phyloP scores from a whole-genome alignment of 2,329 filamentous ascomycete species.

The Xylariaceae sp. region DNA sequence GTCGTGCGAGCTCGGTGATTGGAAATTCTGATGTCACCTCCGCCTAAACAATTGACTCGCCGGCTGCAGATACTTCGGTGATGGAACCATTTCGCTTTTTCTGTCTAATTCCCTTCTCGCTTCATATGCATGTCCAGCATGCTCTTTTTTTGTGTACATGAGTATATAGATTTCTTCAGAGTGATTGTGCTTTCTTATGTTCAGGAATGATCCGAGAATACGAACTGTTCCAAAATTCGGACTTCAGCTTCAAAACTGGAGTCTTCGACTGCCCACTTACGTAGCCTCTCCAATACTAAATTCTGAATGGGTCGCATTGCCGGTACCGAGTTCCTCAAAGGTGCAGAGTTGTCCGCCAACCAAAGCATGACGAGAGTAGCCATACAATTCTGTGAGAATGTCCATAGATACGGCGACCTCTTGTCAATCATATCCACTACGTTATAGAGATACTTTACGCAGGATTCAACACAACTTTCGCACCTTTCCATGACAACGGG shows the following conservation, averaged over 20 bases:
- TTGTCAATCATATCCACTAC: conserved; percentile 44
- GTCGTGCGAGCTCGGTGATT: too few relatives aligned
- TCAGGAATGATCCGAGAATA: conserved; percentile 34
- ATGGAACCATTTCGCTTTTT: neutral
- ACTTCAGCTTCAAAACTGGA: conserved; percentile 42
- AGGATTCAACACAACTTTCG: conserved; percentile 44
- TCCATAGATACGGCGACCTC: conserved; percentile 47
- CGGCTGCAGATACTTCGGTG: neutral
- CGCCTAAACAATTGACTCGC: too few relatives aligned
- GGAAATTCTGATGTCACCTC: too few relatives aligned
- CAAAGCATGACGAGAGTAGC: conserved; percentile 43
- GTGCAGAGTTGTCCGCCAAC: conserved; percentile 40
- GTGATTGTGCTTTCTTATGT: conserved; percentile 1
- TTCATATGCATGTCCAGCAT: conserved; percentile 15
- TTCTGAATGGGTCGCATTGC: conserved; percentile 39
- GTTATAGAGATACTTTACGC: conserved; percentile 44
- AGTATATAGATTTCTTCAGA: too few relatives aligned
- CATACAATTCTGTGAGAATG: conserved; percentile 44
- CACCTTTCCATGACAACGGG: conserved; percentile 44
- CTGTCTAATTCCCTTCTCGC: neutral
- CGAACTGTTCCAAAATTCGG: conserved; percentile 35
- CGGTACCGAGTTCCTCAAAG: conserved; percentile 38
- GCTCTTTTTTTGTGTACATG: neutral
- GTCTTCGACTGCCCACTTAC: conserved; percentile 41
- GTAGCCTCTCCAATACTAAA: conserved; percentile 38